Evolutionary conservation across 805 yeast genomes (phyloP), one percentile per base, ranked within the genome.

Genomic region (Wickerhamiella musiphila): DNA sequence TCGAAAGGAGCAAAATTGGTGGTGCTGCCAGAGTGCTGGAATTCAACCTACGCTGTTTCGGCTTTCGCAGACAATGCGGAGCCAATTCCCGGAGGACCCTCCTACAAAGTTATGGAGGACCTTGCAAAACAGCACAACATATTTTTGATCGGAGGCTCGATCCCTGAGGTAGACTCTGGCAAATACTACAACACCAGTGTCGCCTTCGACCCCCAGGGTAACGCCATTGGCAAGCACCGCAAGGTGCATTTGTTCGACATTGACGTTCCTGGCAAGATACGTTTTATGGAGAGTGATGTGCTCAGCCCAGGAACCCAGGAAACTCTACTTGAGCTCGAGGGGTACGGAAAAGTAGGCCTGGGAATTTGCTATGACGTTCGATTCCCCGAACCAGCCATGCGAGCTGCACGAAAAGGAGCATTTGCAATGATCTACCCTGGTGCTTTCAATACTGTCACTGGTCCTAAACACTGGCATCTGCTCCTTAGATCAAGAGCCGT

Each of bases 11-110:
- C 75, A 6, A 78, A 84, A 45, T 60, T 86, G 26, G 68, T 90
- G 8, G 81, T 90, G 41, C 60, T 90, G 20, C 98, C 98, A 6
- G 96, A 90, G 57, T 83, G 94, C 58, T 86, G 84, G 68, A 90
- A 86, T 53, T 79, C 94, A 1, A 96, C 96, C 3, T 90, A 90
- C 50, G 70, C 93, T 0, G 93, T 82, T 18, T 68, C 69, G 36
- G 76, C 84, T 39, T 90, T 90, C 55, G 69, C 78, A 5, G 73
- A 79, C 37, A 86, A 90, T 51, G 84, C 94, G 3, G 98, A 90
- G 53, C 44, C 53, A n/a, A 78, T 90, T 26, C 92, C 93, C 5
- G 52, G 58, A 2, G 93, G 93, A 5, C 55, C 51, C 23, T 66
- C 75, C 1, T 72, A 86, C 3, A 42, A 53, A 32, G 66, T 78